Evolutionary conservation across 179 eudicot genomes (phyloP).

Genomic region (Vitellaria paradoxa): DNA sequence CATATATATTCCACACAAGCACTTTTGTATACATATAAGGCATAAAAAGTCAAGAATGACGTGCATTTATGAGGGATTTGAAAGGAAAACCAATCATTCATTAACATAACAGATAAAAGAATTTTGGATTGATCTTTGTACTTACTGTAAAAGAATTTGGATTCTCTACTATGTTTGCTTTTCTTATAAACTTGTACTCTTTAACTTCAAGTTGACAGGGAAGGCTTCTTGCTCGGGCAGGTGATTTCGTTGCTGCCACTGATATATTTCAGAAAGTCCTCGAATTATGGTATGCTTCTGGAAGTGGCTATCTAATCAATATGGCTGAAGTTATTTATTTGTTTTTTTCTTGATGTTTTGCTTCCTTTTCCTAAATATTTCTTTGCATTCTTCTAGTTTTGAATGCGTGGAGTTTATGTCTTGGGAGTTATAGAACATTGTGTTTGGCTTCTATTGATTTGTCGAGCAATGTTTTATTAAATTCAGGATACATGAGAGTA

Average conservation of each 20-base stretch:
- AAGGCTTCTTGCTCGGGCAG: constrained; percentile 92
- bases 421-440: background rate
- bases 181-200: constrained; percentile 51
- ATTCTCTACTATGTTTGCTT: constrained; percentile 4
- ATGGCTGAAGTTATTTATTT: background rate
- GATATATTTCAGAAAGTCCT: constrained; percentile 69
- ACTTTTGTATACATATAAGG: too few species aligned
- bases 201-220: constrained; percentile 98
- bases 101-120: too few species aligned
- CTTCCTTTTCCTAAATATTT: constrained; percentile 12
- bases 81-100: too few species aligned
- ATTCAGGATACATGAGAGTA: background rate
- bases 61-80: too few species aligned
- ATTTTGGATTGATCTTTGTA: too few species aligned
- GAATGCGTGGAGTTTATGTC: background rate
- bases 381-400: background rate
- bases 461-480: background rate
- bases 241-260: constrained; percentile 80
- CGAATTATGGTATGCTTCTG: constrained; percentile 62
- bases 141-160: background rate
- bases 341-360: background rate
- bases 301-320: constrained; percentile 7
- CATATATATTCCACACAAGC: too few species aligned
- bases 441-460: constrained; percentile 5
- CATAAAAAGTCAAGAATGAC: too few species aligned